Base-by-base conservation (phyloP, 352 stramenopile species). In the Phytophthora quininea region DNA sequence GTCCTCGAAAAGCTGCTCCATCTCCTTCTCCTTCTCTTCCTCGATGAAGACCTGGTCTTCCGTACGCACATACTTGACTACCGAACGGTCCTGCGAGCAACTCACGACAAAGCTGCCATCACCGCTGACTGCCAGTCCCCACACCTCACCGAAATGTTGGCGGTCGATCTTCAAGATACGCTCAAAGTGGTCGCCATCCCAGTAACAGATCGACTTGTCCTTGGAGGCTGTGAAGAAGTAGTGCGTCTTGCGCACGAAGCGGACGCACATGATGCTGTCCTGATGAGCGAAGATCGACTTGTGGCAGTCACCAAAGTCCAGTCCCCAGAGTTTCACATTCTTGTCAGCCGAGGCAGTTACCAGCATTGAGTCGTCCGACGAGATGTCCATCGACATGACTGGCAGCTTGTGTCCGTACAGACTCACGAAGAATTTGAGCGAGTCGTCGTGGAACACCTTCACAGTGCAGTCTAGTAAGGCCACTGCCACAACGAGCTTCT, bases 291-390 rank as follows among this genome's bases (percentile, higher is more conserved):
- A 98, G 62, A 99, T 92, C 33, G 96, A 99, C 59, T 98, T 97
- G 86, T 99, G 98, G 69, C 97, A 99, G 77, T 99, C 98, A 54
- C 98, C 98, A 83, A 99, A 99, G 76, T 99, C 98, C 15, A 99
- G 80, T 11, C 98, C 98, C 97, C 97, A 99, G 33, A 99, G 88
- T 74, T 99, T 99, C 49, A 99, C 93, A 55, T 98, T 99, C 73
- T 99, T 99, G 76, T 99, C 98, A 4, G 98, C 97, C 48, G 93
- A 98, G 31, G 90, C 97, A 12, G 97, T 99, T 40, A 98, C 97
- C 5, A 99, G 84, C 76, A 99, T 97, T 8, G 92, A 84, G 74
- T 99, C 96, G 77, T 99, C 98, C 43, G 95, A 92, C 30, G 93
- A 98, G 54, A 98, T 98, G 78, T 99, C 97, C 79, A 99, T 95